A percentile compares a stretch with the other conserved stretches of the same genome.
phyloP scores from a whole-genome alignment of 2,329 filamentous ascomycete genomes.

The Aureobasidium lini region DNA sequence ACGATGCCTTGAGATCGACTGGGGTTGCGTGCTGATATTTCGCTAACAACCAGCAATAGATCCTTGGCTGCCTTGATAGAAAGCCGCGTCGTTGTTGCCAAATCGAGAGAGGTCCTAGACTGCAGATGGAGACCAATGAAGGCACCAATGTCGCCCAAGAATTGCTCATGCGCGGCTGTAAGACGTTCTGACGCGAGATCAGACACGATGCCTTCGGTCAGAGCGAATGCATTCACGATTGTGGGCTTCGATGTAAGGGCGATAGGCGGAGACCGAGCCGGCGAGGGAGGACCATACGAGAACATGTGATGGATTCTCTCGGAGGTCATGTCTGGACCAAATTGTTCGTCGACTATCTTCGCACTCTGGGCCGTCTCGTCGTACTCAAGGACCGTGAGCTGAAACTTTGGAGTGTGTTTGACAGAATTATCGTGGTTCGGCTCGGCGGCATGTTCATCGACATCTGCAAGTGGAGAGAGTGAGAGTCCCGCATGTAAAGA shows the following conservation, averaged over 20 bases:
- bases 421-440: neutral
- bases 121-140: constrained; percentile 92
- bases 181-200: constrained; percentile 76
- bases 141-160: constrained; percentile 82
- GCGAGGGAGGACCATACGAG: neutral
- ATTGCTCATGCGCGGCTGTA: constrained; percentile 72
- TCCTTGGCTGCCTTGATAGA: constrained; percentile 74
- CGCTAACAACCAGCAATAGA: constrained; percentile 71
- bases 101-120: constrained; percentile 79
- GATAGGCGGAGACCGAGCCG: neutral
- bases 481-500: neutral
- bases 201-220: neutral
- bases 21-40: constrained; percentile 70
- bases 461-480: constrained; percentile 33
- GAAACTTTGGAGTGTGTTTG: neutral
- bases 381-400: neutral
- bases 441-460: neutral
- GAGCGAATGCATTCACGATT: neutral
- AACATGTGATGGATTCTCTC: neutral
- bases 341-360: neutral
- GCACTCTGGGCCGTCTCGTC: neutral
- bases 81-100: constrained; percentile 74
- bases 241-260: neutral
- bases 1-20: constrained; percentile 60
- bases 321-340: neutral